Base-by-base conservation (phyloP, 2,329 filamentous ascomycete species). In the Ascochyta viciae-villosae region DNA sequence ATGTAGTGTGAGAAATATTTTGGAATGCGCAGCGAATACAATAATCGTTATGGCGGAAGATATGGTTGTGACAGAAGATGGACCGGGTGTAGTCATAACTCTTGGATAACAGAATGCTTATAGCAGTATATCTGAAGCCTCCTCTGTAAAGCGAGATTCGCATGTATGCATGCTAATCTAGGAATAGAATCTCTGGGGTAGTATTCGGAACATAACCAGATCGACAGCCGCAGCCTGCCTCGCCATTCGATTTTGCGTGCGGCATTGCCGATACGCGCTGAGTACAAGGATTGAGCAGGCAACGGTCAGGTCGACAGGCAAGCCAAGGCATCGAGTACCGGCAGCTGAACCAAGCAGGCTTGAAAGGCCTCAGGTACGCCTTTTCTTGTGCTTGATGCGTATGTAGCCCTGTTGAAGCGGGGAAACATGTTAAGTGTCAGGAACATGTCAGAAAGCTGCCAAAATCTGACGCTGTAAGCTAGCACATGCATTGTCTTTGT, bases 241-340 rank as follows among this genome's bases (percentile, higher is more conserved):
- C 44, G 51, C 26, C 16, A n/a, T 34, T 34, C 27, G 31, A 13
- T 34, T 34, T 34, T 34, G 31, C 15, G 15, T 34, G 40, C 51
- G 51, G 51, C 38, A 44, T 33, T 40, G 33, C 51, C 51, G 51
- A 50, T 24, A 29, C 44, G 45, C 49, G 45, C 51, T 50, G 45
- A 50, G 40, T 16, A 35, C 40, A 44, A 35, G 40, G 39, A 39
- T 40, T 16, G 23, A 39, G 31, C 31, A 22, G n/a, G n/a, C n/a
- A 10, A 23, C 19, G 48, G 48, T 15, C 23, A 41, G 24, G 16
- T 40, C 16, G 24, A 37, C 9, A 15, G 39, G 34, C 26, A 49
- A 42, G 31, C 16, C 34, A 34, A 49, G 33, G 34, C 35, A 39
- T 9, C 39, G 34, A 45, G 38, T 22, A 33, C 16, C 6, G 3